Base-by-base conservation (phyloP, 306 rosid genomes). In the Potentilla sterilis region DNA sequence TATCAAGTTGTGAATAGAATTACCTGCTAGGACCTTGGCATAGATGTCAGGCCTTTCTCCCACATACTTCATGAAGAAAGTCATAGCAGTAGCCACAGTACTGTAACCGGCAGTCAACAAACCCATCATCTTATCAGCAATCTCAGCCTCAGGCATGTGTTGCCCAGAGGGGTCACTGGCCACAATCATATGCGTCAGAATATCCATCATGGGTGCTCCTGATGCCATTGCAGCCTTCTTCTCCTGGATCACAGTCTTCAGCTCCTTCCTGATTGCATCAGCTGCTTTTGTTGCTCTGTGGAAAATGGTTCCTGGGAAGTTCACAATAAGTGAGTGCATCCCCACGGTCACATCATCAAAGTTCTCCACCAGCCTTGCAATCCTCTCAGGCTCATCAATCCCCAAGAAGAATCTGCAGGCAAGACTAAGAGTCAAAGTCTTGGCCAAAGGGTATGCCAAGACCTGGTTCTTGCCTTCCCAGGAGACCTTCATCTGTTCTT, bases 61-160 rank as follows among this genome's bases (percentile, higher is more conserved):
- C 44, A 88, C 87, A 52, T 82, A 83, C 28, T 86, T 90, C 89
- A 90, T 86, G 88, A 90, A 88, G 86, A 86, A 90, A 75, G 89
- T 80, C 86, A 90, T 77, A 75, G 83, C 90, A 18, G 75, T 78
- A 5, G 92, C 88, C 19, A 90, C 85, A 46, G 91, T 76, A 15
- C 72, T 67, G 48, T 81, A 78, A 6, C 91, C 87, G 7, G 92
- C 78, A 72, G 82, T 80, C 73, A 90, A 83, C 87, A 90, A 55
- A 7, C 92, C 96, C 92, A 85, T 90, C 51, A 88, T 85, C 66
- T 86, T 77, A 62, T 90, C 87, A 2, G 85, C 84, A 48, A 90
- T 48, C 80, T 85, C 89, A 46, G 90, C 58, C 77, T 81, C 88
- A n/a, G 88, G 87, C 86, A 90, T 87, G 78, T 81, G 86, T 63